These are phyloP conservation scores for Takashimella tepidaria DNA, from an alignment of 1,284 basidiomycete genomes.

Conservation along the genomic window DNA sequence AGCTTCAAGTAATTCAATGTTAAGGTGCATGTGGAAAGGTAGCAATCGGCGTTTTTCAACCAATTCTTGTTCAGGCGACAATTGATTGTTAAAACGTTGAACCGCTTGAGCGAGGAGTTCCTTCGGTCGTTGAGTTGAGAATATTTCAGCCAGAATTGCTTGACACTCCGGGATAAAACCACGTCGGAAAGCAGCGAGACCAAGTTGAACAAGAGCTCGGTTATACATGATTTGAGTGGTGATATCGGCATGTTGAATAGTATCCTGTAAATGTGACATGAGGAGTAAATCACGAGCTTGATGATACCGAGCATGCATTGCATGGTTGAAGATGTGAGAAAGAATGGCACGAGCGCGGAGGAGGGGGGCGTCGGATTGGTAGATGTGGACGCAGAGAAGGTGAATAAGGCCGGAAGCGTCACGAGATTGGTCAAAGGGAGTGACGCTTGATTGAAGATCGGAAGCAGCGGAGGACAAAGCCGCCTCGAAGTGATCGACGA, in stretches of 20 bases:
- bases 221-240: conserved; percentile 98
- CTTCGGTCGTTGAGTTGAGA: conserved; percentile 91
- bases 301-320: conserved; percentile 93
- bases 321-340: conserved; percentile 95
- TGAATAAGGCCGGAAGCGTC: conserved; percentile 67
- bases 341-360: conserved; percentile 95
- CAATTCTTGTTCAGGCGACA: conserved; percentile 93
- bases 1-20: conserved; percentile 94
- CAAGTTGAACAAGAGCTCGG: conserved; percentile 93
- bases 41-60: conserved; percentile 92
- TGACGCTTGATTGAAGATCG: conserved; percentile 57
- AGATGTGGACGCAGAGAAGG: conserved; percentile 83
- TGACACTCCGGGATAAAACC: conserved; percentile 95
- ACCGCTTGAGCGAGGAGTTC: conserved; percentile 96
- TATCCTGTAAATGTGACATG: conserved; percentile 98
- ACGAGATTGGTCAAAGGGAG: conserved; percentile 57
- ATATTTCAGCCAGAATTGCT: conserved; percentile 88
- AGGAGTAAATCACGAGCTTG: conserved; percentile 96
- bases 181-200: conserved; percentile 91
- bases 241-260: conserved; percentile 91
- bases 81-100: conserved; percentile 71
- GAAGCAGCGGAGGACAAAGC: conserved; percentile 53
- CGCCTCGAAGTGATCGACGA: conserved; percentile 84
- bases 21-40: conserved; percentile 99
- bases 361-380: conserved; percentile 84